Evolutionary conservation across 768 basidiomycete species (phyloP), one percentile per base, ranked within the genome.

Genomic region (Austroboletus eburneus): DNA sequence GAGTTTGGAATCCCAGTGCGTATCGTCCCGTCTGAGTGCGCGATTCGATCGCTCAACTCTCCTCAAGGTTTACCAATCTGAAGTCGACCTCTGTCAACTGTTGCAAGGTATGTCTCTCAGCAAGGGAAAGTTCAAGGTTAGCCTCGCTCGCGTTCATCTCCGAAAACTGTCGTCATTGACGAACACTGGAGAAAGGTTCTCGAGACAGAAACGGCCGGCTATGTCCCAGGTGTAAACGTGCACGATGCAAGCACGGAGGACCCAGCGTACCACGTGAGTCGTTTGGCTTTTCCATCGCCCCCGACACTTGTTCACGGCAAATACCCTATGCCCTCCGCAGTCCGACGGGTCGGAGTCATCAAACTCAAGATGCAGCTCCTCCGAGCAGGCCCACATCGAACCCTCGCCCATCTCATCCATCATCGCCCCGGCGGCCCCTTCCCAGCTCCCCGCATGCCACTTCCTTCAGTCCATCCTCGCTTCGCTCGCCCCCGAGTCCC

Each of bases 381-480:
- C 51, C 66, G 66, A 49, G 45, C 57, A 17, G 42, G 49, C 37
- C 51, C 46, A 34, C 39, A 50, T 43, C 50, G 48, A 48, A 38
- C 21, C 33, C 47, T 49, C 14, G 9, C 50, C 45, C 55, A 58
- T 51, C 41, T 54, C 49, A 3, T 53, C 54, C 48, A 54, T 23
- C 33, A 24, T 21, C 32, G 22, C 6, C 46, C 7, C 30, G 7
- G 30, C 30, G 30, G 30, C 16, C 12, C 35, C n/a, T 41, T 52
- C 50, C 32, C 48, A 30, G 9, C 52, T 58, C 45, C 72, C 69
- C 67, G 82, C 80, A 51, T 84, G 82, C 72, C 78, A 73, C 42
- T 83, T 79, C 63, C 76, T 85, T 39, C 77, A 78, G 62, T 68
- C 74, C 52, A 74, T 84, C 54, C 77, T 76, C 55, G 71, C 72